Evolutionary conservation across 1,284 basidiomycete species (phyloP), one percentile per base, ranked within the genome.

Genomic region (Naganishia sp.): DNA sequence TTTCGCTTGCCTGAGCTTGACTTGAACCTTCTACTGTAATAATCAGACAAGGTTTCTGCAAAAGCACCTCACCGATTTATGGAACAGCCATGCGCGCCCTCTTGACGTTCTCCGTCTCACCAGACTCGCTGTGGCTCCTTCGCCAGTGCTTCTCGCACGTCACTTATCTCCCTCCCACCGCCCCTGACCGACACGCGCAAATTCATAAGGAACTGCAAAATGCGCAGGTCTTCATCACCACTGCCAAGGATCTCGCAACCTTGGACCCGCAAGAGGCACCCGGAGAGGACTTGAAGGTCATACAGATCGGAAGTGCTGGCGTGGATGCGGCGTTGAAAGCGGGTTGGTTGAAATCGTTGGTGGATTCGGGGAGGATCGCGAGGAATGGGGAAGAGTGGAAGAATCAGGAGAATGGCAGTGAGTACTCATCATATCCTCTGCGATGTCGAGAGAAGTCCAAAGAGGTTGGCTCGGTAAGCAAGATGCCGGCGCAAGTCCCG

Each of bases 271-370:
- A 18, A 13, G 15, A 32, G 6, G 28, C 6, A 21, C 17, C 32
- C 13, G 53, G 53, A 21, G n/a, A 55, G 2, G 71, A 71, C 32
- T 54, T 72, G 23, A 67, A 68, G 64, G 41, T 77, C n/a, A 66
- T 79, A 31, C 78, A 79, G 71, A 68, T 79, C 1, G 70, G 69
- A 15, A 69, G 66, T 46, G 75, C 76, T 74, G 64, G 64, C 13
- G 58, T 42, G 5, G 74, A 71, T 54, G 69, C 64, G 21, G 70
- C 72, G 11, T 55, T 75, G 32, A 50, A 55, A 2, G 54, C 58
- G 41, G 23, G 61, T 4, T 67, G 68, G 4, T 66, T 74, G 31
- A 61, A 67, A 45, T 67, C 17, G 43, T n/a, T 56, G 64, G 31
- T 52, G 35, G 31, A 31, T 18, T 18, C 21, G 32, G 51, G 63